A percentile compares a stretch with the other conserved stretches of the same genome.
Conservation (phyloP, 345 rosid genomes). For the Erodium maritimum region DNA sequence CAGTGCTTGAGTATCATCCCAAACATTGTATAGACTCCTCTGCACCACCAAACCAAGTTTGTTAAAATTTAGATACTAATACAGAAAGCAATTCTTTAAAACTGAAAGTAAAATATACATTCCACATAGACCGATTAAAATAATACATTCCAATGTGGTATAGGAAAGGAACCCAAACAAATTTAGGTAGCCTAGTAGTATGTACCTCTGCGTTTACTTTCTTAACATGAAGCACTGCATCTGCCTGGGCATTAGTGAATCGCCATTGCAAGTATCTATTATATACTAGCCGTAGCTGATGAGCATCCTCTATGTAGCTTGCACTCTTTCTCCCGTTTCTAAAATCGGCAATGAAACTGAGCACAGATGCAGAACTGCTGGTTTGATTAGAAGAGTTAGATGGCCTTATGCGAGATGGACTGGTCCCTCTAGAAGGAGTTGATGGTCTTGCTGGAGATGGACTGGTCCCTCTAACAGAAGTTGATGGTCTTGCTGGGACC, state of each 20-base stretch:
- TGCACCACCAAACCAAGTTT: constrained; percentile 26
- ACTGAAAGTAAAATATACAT: not conserved
- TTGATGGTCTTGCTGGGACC: not conserved
- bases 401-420: constrained; percentile 72
- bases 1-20: constrained; percentile 47
- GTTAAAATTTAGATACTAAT: constrained; percentile 2
- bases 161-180: too few relatives aligned
- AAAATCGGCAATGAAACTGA: constrained; percentile 77
- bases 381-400: constrained; percentile 41
- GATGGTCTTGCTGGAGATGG: constrained; percentile 53
- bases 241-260: constrained; percentile 67
- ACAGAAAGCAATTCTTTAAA: not conserved
- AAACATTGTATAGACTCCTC: constrained; percentile 63
- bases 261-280: constrained; percentile 89
- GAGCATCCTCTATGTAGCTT: constrained; percentile 75
- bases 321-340: constrained; percentile 61
- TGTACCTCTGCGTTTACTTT: constrained; percentile 71
- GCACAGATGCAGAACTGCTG: constrained; percentile 55
- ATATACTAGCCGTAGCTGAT: constrained; percentile 69
- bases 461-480: constrained; percentile 12
- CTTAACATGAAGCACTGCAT: constrained; percentile 55
- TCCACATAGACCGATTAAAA: not conserved
- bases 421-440: constrained; percentile 64
- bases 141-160: too few relatives aligned
- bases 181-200: not conserved